phyloP scores from a whole-genome alignment of 768 basidiomycete genomes.

The Psilocybe cubensis region DNA sequence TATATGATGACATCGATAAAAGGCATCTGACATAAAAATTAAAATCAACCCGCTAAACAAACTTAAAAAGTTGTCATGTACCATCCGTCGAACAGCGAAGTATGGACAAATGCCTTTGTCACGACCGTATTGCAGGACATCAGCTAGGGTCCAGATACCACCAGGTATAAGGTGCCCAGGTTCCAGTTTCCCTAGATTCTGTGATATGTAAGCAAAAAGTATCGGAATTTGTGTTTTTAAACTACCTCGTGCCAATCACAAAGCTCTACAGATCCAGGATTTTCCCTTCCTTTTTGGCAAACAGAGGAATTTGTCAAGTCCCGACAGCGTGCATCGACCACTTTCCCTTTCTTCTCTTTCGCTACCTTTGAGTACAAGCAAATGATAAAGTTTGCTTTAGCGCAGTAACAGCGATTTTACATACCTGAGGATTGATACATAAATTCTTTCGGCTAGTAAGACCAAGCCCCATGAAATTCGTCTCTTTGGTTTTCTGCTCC shows the following conservation, averaged over 20 bases:
- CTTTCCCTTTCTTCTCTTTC: constrained; percentile 97
- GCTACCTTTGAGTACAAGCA: constrained; percentile 61
- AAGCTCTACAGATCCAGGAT: constrained; percentile 90
- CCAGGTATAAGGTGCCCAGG: constrained; percentile 80
- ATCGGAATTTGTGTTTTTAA: constrained; percentile 6
- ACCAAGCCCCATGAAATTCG: constrained; percentile 84
- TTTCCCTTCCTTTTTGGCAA: constrained; percentile 80
- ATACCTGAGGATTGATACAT: constrained; percentile 92
- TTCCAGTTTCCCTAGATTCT: constrained; percentile 86
- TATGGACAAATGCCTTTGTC: constrained; percentile 92
- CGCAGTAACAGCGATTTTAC: constrained; percentile 16
- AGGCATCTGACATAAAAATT: constrained; percentile 67
- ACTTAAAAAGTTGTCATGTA: constrained; percentile 30
- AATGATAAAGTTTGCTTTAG: background rate
- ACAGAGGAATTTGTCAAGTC: constrained; percentile 88
- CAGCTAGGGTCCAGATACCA: constrained; percentile 94
- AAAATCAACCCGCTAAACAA: background rate
- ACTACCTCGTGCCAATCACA: constrained; percentile 96
- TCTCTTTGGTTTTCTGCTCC: constrained; percentile 78
- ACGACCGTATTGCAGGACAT: constrained; percentile 86
- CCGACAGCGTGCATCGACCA: constrained; percentile 95
- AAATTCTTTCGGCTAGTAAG: constrained; percentile 96
- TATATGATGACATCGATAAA: constrained; percentile 97
- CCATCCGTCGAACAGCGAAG: constrained; percentile 96
- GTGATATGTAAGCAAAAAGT: constrained; percentile 4